Base-by-base conservation (phyloP, 140 eudicot species). In the Oenanthe javanica region DNA sequence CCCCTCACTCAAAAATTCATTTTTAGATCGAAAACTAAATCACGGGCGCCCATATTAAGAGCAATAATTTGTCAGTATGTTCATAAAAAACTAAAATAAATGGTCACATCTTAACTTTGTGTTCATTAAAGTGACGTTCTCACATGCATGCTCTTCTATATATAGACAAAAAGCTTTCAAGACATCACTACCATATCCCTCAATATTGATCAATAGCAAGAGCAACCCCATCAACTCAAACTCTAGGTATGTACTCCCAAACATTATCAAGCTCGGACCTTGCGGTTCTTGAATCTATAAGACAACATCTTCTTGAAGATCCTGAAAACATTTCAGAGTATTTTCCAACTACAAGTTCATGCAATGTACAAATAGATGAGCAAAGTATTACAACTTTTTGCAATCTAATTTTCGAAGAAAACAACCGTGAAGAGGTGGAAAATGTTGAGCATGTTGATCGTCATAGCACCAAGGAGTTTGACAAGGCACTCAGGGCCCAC, bases 91-190 rank as follows among this genome's bases (percentile, higher is more conserved):
- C 16, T 67, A 12, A 25, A 67, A 67, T 67, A 67, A 31, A 27
- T 67, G 45, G 45, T 67, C 46, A 31, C 46, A 12, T 69, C 74
- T 31, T 1, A 31, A 69, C 15, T 12, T 25, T 0, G 14, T 31
- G 74, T 38, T 15, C 36, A 21, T 8, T 59, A 59, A 59, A 59
- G 36, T 59, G 36, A 38, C 6, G n/a, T 25, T 31, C 9, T 13
- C 74, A 69, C 46, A 31, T 69, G 46, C 46, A 67, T 67, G 73
- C 43, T 36, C 73, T 36, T 67, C 73, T 67, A 67, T 67, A 67
- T 67, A 67, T 67, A 67, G 19, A 67, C 45, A 69, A 31, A 14
- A 69, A 69, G 46, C 46, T 69, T 69, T 31, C 46, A 38, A 11
- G 10, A 31, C 46, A 4, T 25, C 4, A 5, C 46, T 69, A 31